These are phyloP conservation scores for Neonothopanus nambi DNA, from an alignment of 1,284 basidiomycete species.

Conservation along the genomic window DNA sequence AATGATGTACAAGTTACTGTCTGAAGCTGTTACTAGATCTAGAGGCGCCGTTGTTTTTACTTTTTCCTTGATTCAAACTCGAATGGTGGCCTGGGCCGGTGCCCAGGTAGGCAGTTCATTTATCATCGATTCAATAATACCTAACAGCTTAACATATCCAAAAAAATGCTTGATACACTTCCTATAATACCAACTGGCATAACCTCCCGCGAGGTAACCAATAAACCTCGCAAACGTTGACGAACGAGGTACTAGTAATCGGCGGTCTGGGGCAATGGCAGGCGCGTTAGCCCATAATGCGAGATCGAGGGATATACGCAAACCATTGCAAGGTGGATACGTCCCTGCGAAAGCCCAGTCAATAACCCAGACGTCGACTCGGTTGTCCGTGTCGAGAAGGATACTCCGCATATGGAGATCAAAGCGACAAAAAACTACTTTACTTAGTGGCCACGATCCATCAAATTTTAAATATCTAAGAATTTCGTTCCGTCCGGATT, in stretches of 20 bases:
- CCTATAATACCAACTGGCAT: slow-evolving; percentile 1
- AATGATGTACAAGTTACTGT: too few species aligned
- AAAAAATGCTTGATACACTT: background rate
- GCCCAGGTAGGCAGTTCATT: too few species aligned
- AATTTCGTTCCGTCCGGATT: background rate
- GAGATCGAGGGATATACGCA: slow-evolving; percentile 20
- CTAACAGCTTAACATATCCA: background rate
- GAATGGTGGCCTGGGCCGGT: too few species aligned
- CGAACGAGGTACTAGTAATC: slow-evolving; percentile 2
- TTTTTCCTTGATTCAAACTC: too few species aligned
- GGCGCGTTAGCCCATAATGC: slow-evolving; percentile 1
- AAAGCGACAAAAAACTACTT: slow-evolving; percentile 25
- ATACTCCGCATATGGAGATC: slow-evolving; percentile 24
- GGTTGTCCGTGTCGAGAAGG: slow-evolving; percentile 19
- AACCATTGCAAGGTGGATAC: slow-evolving; percentile 24
- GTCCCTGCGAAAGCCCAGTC: slow-evolving; percentile 25
- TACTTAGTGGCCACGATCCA: slow-evolving; percentile 20
- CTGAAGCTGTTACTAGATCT: too few species aligned
- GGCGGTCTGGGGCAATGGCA: background rate
- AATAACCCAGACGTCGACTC: slow-evolving; percentile 23
- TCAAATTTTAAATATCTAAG: slow-evolving; percentile 18
- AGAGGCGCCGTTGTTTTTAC: too few species aligned
- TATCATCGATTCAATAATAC: too few species aligned
- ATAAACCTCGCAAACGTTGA: slow-evolving; percentile 4
- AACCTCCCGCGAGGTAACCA: slow-evolving; percentile 4